Evolutionary conservation across 148 eudicot genomes (phyloP).

Genomic region (Nepenthes gracilis): DNA sequence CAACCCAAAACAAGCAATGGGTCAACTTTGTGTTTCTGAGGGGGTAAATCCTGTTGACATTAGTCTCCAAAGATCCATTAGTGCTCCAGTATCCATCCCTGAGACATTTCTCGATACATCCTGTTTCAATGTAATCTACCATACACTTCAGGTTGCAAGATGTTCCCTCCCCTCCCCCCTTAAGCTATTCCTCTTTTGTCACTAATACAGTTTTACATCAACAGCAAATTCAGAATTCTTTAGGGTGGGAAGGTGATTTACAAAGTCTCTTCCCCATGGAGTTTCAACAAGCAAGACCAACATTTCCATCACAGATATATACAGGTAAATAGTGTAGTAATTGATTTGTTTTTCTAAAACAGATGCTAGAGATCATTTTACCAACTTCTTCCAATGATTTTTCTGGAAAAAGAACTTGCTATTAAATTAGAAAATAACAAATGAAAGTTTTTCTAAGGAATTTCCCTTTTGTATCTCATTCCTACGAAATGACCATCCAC

Average conservation of each 20-base stretch:
- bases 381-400: too few relatives aligned
- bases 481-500: background rate
- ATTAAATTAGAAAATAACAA: background rate
- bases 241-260: constrained; percentile 66
- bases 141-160: constrained; percentile 1
- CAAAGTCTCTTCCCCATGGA: constrained; percentile 53
- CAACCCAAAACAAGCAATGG: constrained; percentile 38
- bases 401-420: too few relatives aligned
- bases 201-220: background rate
- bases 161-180: background rate
- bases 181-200: background rate
- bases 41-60: constrained; percentile 28
- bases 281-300: constrained; percentile 55
- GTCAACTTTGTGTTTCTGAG: constrained; percentile 34
- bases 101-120: constrained; percentile 54
- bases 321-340: constrained; percentile 37
- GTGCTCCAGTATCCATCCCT: constrained; percentile 44
- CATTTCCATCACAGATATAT: constrained; percentile 49
- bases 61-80: constrained; percentile 37
- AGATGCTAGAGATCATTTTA: too few relatives aligned
- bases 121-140: constrained; percentile 46
- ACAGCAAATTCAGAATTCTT: constrained; percentile 47
- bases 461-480: too few relatives aligned
- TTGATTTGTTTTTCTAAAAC: background rate
- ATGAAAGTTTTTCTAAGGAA: background rate